Percentiles rank a stretch among this genome's conserved stretches.
phyloP scores from a whole-genome alignment of 257 asterid species.

The Solanum bulbocastanum region DNA sequence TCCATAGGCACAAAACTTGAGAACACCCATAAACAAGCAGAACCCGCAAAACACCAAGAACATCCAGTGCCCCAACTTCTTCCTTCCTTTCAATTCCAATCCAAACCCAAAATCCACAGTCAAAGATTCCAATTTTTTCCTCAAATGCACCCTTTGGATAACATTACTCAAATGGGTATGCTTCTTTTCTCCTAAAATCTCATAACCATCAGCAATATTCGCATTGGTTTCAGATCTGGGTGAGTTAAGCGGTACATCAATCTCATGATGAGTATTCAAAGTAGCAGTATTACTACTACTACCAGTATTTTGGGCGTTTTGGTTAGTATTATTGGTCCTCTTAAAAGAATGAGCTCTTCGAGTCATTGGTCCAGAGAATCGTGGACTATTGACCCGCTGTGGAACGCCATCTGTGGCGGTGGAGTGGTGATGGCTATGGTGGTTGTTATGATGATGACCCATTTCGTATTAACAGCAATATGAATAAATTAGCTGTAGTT shows the following conservation, averaged over 20 bases:
- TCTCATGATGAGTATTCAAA: slow-evolving; percentile 35
- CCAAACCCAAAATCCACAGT: slow-evolving; percentile 66
- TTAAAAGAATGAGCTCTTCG: slow-evolving; percentile 81
- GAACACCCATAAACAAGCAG: slow-evolving; percentile 68
- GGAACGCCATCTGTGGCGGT: slow-evolving; percentile 56
- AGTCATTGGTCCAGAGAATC: slow-evolving; percentile 89
- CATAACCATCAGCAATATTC: slow-evolving; percentile 36
- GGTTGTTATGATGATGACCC: slow-evolving; percentile 77
- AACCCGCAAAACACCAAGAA: slow-evolving; percentile 68
- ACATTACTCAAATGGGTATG: slow-evolving; percentile 52
- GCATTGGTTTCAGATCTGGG: slow-evolving; percentile 71
- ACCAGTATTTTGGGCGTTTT: slow-evolving; percentile 14
- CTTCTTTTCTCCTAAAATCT: slow-evolving; percentile 30
- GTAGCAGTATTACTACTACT: background rate
- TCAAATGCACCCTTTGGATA: slow-evolving; percentile 64
- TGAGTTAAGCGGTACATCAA: slow-evolving; percentile 69
- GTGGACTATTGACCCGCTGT: slow-evolving; percentile 85
- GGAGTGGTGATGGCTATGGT: slow-evolving; percentile 39
- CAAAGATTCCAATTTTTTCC: slow-evolving; percentile 58
- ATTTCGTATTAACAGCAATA: slow-evolving; percentile 3
- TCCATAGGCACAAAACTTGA: slow-evolving; percentile 83
- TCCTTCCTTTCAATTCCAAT: slow-evolving; percentile 62
- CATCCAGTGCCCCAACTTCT: slow-evolving; percentile 72
- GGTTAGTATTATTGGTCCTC: slow-evolving; percentile 29
- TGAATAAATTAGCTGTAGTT: background rate